A percentile compares a stretch with the other conserved stretches of the same genome.
phyloP scores from a whole-genome alignment of 208 protist genomes.

The Acanthamoeba castellanii region DNA sequence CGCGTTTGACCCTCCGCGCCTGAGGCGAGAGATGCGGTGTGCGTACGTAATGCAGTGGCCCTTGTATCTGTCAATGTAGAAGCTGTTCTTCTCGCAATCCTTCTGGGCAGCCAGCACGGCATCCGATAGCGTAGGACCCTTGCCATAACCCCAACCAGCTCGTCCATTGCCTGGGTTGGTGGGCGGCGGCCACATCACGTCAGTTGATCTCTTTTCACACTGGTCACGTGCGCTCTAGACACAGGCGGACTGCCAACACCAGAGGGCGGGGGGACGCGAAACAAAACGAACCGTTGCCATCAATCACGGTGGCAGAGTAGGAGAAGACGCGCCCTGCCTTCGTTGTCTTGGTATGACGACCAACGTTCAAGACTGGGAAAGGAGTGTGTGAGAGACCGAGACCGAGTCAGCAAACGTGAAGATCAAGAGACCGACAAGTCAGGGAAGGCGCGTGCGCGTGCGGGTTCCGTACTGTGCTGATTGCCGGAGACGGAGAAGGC shows the following conservation, averaged over 20 bases:
- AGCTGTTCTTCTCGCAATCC: conserved; percentile 54
- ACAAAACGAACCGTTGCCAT: conserved; percentile 29
- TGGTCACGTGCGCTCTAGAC: too few species aligned
- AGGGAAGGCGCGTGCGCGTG: neutral
- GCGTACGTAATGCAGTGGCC: neutral
- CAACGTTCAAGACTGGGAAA: conserved; percentile 13
- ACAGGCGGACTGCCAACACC: neutral
- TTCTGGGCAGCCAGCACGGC: conserved; percentile 18
- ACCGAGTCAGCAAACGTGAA: neutral
- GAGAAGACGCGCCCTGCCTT: conserved; percentile 62
- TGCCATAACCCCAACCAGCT: conserved; percentile 53
- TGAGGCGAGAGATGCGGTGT: neutral
- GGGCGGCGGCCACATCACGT: too few species aligned
- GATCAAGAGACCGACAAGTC: too few species aligned
- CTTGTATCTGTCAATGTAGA: conserved; percentile 67
- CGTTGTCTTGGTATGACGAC: conserved; percentile 45
- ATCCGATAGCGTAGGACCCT: conserved; percentile 28
- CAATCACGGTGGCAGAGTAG: conserved; percentile 41
- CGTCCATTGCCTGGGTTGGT: neutral
- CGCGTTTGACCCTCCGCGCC: neutral
- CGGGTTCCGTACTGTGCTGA: neutral
- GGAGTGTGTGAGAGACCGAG: neutral
- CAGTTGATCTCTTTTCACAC: too few species aligned
- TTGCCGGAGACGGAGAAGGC: neutral
- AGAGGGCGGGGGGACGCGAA: neutral